phyloP scores from a whole-genome alignment of 148 eudicot genomes.

The Rhododendron kiyosumense region DNA sequence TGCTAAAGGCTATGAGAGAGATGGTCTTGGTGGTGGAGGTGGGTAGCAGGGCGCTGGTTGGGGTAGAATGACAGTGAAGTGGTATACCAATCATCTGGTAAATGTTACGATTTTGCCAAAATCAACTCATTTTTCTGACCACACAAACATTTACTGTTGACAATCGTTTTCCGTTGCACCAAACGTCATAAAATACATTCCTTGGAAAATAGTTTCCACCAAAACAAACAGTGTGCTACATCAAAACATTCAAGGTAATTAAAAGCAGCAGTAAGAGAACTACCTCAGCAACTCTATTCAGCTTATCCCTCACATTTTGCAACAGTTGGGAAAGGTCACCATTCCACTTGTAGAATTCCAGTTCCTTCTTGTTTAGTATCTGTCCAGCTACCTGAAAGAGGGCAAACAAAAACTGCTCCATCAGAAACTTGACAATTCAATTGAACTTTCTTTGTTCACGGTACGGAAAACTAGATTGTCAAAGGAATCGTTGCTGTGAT shows the following conservation, averaged over 20 bases:
- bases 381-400: slow-evolving; percentile 64
- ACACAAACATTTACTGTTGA: not conserved
- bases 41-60: not conserved
- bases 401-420: not conserved
- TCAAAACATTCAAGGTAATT: not conserved
- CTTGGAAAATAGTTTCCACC: not conserved
- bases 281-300: slow-evolving; percentile 89
- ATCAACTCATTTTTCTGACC: not conserved
- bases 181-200: not conserved
- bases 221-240: not conserved
- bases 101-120: not conserved
- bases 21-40: not conserved
- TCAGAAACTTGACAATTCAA: not conserved
- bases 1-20: not conserved
- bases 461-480: not conserved
- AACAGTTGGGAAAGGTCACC: slow-evolving; percentile 77
- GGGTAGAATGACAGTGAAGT: not conserved
- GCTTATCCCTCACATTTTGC: slow-evolving; percentile 87
- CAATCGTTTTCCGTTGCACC: not conserved
- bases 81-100: not conserved
- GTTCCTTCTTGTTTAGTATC: slow-evolving; percentile 63
- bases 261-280: slow-evolving; percentile 9
- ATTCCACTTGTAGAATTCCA: slow-evolving; percentile 96
- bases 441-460: not conserved
- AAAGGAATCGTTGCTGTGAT: not conserved